Evolutionary conservation across 495 filamentous ascomycete species (phyloP).

Genomic region (Annulohypoxylon nitens): DNA sequence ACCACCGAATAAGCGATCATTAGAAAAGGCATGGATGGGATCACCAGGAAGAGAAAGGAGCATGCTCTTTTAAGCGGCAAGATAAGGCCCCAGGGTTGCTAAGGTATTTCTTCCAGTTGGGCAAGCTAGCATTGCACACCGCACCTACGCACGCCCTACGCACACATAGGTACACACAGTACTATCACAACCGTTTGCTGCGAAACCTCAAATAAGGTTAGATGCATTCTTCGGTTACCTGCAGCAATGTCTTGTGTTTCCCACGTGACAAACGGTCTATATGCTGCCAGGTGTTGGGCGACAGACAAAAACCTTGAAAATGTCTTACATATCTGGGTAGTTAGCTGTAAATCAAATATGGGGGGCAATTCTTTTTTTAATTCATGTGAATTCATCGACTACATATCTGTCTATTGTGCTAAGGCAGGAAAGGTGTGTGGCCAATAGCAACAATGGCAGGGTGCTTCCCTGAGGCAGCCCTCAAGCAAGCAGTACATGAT

Average conservation of each 20-base stretch:
- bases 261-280: constrained; percentile 54
- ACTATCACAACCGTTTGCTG: constrained; percentile 50
- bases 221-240: constrained; percentile 50
- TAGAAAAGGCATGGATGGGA: background rate
- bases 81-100: background rate
- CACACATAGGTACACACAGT: constrained; percentile 24
- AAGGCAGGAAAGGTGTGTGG: background rate
- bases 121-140: constrained; percentile 27
- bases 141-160: constrained; percentile 10
- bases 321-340: constrained; percentile 18
- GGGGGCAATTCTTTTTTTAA: background rate
- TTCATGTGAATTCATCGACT: background rate
- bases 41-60: constrained; percentile 4
- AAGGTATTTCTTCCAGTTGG: constrained; percentile 16
- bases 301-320: constrained; percentile 19
- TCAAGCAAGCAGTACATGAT: constrained; percentile 14
- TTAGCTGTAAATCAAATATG: constrained; percentile 15
- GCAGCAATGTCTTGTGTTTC: constrained; percentile 53
- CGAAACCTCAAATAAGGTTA: constrained; percentile 52
- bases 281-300: constrained; percentile 35
- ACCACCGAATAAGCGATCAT: background rate
- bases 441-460: background rate
- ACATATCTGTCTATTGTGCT: background rate
- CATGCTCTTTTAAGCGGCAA: constrained; percentile 19
- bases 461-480: background rate